phyloP scores from a whole-genome alignment of 305 asterid genomes.

The Rubia peregrina region DNA sequence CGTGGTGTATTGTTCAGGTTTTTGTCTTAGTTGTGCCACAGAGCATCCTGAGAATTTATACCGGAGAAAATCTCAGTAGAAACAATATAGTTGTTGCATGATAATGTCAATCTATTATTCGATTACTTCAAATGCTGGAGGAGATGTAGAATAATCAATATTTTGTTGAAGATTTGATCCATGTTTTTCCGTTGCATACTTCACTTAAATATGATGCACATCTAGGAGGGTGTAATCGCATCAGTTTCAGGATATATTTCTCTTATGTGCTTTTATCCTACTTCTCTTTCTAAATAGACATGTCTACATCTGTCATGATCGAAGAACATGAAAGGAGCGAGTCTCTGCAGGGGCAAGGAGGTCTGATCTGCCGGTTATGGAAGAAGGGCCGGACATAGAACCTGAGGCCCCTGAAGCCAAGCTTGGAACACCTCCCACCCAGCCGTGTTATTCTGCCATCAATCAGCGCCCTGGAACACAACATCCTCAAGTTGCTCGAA shows the following conservation, averaged over 20 bases:
- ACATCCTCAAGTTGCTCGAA: slow-evolving; percentile 60
- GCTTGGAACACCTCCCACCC: slow-evolving; percentile 33
- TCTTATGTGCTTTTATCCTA: background rate
- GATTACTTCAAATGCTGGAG: background rate
- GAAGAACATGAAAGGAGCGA: slow-evolving; percentile 85
- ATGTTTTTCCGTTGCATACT: background rate
- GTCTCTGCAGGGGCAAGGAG: slow-evolving; percentile 49
- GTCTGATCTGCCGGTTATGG: slow-evolving; percentile 39
- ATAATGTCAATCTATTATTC: background rate
- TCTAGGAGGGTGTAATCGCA: background rate
- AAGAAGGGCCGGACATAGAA: slow-evolving; percentile 34
- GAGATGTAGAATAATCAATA: background rate
- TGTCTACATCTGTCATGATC: slow-evolving; percentile 42
- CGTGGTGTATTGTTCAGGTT: background rate
- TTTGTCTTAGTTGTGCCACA: background rate
- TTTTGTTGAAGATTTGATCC: background rate
- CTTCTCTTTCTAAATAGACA: background rate
- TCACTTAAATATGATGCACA: background rate
- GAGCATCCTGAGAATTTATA: background rate
- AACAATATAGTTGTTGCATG: background rate
- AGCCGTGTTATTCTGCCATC: slow-evolving; percentile 69
- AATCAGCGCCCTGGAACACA: slow-evolving; percentile 70
- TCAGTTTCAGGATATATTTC: background rate
- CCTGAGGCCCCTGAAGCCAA: slow-evolving; percentile 33
- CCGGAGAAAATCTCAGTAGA: background rate